Percentiles rank a stretch among this genome's conserved stretches.
These are phyloP conservation scores for Lodderomyces metapsilosis DNA, from an alignment of 1,139 yeast species.

Conservation along the genomic window DNA sequence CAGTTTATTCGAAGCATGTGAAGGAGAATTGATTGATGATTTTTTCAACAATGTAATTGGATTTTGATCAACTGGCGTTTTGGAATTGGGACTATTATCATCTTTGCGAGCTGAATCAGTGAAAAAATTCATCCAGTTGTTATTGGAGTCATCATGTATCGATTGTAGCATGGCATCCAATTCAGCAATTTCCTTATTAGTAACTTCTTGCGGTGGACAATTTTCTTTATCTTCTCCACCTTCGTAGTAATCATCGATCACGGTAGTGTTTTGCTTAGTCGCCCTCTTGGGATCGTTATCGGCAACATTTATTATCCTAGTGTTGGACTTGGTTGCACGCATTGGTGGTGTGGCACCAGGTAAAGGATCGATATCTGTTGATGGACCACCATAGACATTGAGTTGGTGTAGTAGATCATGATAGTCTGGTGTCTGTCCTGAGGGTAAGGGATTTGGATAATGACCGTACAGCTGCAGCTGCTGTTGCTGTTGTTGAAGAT, in stretches of 20 bases:
- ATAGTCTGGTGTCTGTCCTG: conserved; percentile 30
- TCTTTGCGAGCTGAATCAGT: conserved; percentile 46
- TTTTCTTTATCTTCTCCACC: conserved; percentile 47
- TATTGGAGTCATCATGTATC: conserved; percentile 21
- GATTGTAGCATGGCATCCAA: conserved; percentile 43
- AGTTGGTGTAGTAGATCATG: conserved; percentile 50
- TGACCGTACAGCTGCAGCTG: too few relatives aligned
- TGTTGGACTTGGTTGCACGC: conserved; percentile 49
- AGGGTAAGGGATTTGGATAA: conserved; percentile 11
- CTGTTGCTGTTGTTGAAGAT: background rate
- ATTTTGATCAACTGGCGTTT: conserved; percentile 29
- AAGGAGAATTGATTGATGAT: conserved; percentile 18
- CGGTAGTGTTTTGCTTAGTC: conserved; percentile 45
- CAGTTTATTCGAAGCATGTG: conserved; percentile 20
- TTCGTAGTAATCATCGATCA: conserved; percentile 33
- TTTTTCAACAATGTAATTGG: conserved; percentile 7
- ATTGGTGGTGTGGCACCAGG: conserved; percentile 48
- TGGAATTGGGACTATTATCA: conserved; percentile 39
- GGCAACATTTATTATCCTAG: conserved; percentile 40
- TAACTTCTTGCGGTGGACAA: conserved; percentile 31
- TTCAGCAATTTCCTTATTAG: conserved; percentile 24
- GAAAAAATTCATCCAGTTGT: conserved; percentile 42
- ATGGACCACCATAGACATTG: conserved; percentile 51
- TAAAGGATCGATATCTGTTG: conserved; percentile 54
- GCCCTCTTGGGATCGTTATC: conserved; percentile 37